phyloP scores from a whole-genome alignment of 768 basidiomycete species.

The Ramaria rubella region DNA sequence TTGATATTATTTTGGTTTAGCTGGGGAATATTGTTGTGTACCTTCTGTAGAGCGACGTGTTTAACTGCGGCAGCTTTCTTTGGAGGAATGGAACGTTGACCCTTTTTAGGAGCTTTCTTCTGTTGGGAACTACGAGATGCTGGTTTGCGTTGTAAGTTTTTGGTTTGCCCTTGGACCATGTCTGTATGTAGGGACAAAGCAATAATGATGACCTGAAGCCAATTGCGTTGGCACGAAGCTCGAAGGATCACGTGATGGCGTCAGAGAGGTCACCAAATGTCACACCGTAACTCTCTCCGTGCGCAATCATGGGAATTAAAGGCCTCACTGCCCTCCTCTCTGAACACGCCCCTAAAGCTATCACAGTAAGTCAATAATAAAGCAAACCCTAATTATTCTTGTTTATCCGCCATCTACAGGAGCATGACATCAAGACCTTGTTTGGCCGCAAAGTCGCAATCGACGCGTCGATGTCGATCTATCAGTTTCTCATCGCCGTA shows the following conservation, averaged over 20 bases:
- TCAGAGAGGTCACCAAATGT: background rate
- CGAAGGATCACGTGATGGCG: background rate
- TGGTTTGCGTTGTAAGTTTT: slow-evolving; percentile 60
- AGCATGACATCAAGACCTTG: slow-evolving; percentile 94
- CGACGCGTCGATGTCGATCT: slow-evolving; percentile 96
- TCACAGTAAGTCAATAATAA: slow-evolving; percentile 35
- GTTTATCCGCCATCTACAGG: slow-evolving; percentile 29
- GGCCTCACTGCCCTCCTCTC: slow-evolving; percentile 85
- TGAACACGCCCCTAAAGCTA: slow-evolving; percentile 83
- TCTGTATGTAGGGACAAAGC: background rate
- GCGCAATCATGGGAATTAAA: slow-evolving; percentile 83
- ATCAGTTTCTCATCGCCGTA: slow-evolving; percentile 97
- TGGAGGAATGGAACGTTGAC: slow-evolving; percentile 68
- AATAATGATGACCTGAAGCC: background rate
- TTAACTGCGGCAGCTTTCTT: slow-evolving; percentile 73
- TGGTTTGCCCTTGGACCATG: slow-evolving; percentile 87
- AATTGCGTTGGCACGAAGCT: background rate
- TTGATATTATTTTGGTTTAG: background rate
- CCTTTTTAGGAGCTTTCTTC: slow-evolving; percentile 71
- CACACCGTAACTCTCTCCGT: background rate
- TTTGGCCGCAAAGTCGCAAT: slow-evolving; percentile 98
- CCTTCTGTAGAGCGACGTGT: slow-evolving; percentile 74
- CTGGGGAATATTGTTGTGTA: slow-evolving; percentile 23
- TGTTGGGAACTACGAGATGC: slow-evolving; percentile 55
- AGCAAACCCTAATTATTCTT: background rate